Conservation (phyloP, 2,329 filamentous ascomycete genomes). For the Ceratocystis lukuohia region DNA sequence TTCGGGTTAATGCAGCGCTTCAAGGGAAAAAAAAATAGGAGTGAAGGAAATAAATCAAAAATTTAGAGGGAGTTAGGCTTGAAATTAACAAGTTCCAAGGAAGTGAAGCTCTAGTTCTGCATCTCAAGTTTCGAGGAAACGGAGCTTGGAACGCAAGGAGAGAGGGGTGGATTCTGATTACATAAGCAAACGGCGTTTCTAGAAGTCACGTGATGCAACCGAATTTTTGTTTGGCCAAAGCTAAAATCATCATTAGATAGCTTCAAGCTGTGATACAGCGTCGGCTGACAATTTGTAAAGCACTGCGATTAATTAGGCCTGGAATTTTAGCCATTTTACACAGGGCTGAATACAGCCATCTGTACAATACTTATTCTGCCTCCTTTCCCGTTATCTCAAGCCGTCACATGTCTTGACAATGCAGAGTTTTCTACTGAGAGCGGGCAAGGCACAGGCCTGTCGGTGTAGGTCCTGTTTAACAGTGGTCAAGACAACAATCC, state of each 20-base stretch:
- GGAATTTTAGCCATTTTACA: background rate
- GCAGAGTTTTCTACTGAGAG: constrained; percentile 56
- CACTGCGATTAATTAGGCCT: background rate
- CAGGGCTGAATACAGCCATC: background rate
- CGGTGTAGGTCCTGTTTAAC: constrained; percentile 49
- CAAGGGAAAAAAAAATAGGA: background rate
- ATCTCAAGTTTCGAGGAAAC: background rate
- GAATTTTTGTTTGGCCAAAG: background rate
- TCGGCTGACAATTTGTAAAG: background rate
- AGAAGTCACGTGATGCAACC: background rate
- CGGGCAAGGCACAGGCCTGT: constrained; percentile 48
- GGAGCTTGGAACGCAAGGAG: background rate
- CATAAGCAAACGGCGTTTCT: background rate
- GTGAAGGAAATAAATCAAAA: background rate
- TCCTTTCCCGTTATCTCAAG: background rate
- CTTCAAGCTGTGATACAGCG: background rate
- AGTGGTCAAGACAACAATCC: constrained; percentile 34
- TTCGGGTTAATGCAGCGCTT: constrained; percentile 19
- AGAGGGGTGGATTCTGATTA: background rate
- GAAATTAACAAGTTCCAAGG: background rate
- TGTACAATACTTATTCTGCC: background rate
- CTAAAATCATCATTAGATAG: background rate
- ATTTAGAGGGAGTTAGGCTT: background rate
- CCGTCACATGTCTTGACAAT: constrained; percentile 31
- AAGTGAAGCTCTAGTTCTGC: background rate